phyloP scores from a whole-genome alignment of 805 yeast species.

The Suhomyces canberraensis region DNA sequence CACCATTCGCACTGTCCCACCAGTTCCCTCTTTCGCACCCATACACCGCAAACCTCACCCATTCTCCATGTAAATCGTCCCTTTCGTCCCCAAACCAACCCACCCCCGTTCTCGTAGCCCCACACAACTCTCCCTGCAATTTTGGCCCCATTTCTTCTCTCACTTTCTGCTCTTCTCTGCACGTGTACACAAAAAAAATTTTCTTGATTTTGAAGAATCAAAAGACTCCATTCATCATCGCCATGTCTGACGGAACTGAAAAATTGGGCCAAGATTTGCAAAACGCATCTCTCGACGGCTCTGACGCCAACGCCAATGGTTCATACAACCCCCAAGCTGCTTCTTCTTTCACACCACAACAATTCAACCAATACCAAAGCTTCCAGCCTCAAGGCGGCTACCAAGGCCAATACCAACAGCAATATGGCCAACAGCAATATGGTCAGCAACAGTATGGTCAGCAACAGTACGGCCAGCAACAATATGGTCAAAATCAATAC shows the following conservation, averaged over 20 bases:
- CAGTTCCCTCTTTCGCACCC: neutral
- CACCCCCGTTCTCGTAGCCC: neutral
- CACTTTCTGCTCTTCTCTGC: neutral
- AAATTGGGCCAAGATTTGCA: conserved; percentile 41
- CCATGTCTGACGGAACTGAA: conserved; percentile 1
- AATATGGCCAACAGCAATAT: conserved; percentile 5
- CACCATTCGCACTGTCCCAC: neutral
- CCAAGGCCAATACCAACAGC: conserved; percentile 8
- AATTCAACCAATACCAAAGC: conserved; percentile 12
- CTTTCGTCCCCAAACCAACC: neutral
- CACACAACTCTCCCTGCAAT: neutral
- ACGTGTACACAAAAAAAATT: conserved; percentile 4
- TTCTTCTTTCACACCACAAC: conserved; percentile 48
- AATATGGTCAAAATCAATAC: conserved; percentile 12
- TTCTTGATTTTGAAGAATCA: too few relatives aligned
- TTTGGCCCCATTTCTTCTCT: neutral
- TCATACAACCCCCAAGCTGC: conserved; percentile 50
- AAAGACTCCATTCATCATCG: neutral
- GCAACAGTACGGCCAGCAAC: conserved; percentile 12
- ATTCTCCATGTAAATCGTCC: too few relatives aligned
- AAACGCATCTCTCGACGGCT: conserved; percentile 35
- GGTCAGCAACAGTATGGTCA: conserved; percentile 9
- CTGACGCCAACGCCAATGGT: neutral
- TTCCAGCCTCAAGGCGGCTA: conserved; percentile 8
- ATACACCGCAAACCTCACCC: neutral